Conservation (phyloP, 805 yeast genomes). For the Candida tallmaniae region DNA sequence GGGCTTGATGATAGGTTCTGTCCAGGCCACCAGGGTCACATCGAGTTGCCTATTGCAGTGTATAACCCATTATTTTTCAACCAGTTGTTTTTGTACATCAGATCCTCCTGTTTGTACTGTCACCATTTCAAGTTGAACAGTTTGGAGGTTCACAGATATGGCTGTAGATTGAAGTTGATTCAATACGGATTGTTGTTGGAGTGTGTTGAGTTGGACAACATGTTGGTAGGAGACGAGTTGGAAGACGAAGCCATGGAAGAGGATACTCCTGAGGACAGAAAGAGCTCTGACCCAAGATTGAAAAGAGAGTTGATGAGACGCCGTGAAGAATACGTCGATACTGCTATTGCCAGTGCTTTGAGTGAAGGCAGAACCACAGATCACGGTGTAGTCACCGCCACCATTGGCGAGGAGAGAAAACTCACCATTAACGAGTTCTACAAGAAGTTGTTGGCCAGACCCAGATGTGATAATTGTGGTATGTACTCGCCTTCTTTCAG, state of each 20-base stretch:
- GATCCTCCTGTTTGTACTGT: slow-evolving; percentile 87
- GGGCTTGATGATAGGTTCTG: slow-evolving; percentile 91
- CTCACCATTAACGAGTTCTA: slow-evolving; percentile 67
- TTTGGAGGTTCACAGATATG: slow-evolving; percentile 67
- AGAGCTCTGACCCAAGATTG: slow-evolving; percentile 33
- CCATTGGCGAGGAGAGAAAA: slow-evolving; percentile 86
- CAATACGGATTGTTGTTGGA: slow-evolving; percentile 89
- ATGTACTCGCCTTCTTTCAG: slow-evolving; percentile 93
- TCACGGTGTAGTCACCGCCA: slow-evolving; percentile 73
- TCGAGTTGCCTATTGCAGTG: slow-evolving; percentile 92
- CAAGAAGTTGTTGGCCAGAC: slow-evolving; percentile 64
- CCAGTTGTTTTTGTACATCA: slow-evolving; percentile 79
- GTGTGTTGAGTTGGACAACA: slow-evolving; percentile 64
- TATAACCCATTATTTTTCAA: slow-evolving; percentile 93
- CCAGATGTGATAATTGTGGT: slow-evolving; percentile 93
- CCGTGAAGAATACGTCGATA: slow-evolving; percentile 67
- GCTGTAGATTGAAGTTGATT: slow-evolving; percentile 73
- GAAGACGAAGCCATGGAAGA: slow-evolving; percentile 44
- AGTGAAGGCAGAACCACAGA: slow-evolving; percentile 68
- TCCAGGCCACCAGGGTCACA: slow-evolving; percentile 98
- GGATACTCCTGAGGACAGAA: slow-evolving; percentile 23
- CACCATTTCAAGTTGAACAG: slow-evolving; percentile 72
- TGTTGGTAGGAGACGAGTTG: slow-evolving; percentile 39
- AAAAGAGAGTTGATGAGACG: slow-evolving; percentile 48
- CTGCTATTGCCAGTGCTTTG: slow-evolving; percentile 68